Base-by-base conservation (phyloP, 148 eudicot genomes). In the Arbutus unedo region DNA sequence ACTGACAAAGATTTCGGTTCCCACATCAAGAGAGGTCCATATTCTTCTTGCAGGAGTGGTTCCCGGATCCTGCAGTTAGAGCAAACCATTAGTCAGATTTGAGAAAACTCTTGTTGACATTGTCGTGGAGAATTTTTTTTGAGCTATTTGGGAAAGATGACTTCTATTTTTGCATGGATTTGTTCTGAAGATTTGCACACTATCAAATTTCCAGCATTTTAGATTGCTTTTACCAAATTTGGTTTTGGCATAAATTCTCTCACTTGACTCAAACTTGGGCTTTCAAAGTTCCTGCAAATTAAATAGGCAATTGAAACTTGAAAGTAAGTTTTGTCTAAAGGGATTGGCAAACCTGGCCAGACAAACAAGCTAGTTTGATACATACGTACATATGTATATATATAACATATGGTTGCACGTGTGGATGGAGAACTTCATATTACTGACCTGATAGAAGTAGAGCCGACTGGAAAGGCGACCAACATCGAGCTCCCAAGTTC, bases 1-100 rank as follows among this genome's bases (percentile, higher is more conserved):
- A 75, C 95, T 92, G 25, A 94, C 88, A 83, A 89, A 94, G 45
- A 94, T 94, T 77, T 94, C 98, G 10, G 98, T 94, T 62, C 98
- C 98, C 83, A 91, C 86, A 83, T 94, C 95, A 31, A 94, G 87
- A 47, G 98, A 94, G 38, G 91, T 88, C 98, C 98, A 94, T 62
- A 90, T 55, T 84, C 98, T 90, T 87, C 84, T 90, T 21, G 98
- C 98, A 75, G 95, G 92, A 43, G 85, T 23, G 8, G 90, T 89
- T 18, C 88, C 93, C 8, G 98, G 98, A 86, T 94, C 98, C 98
- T 93, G 88, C 87, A 86, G 50, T 23, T 23, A 62, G 45, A 59
- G 18, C 60, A 44, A 45, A 77, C 45, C 60, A 59, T 56, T 50
- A 0, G 18, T 78, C 81, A 73, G 53, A 18, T 73, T 43, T 23